Percentiles rank a stretch among this genome's conserved stretches.
phyloP scores from a whole-genome alignment of 108 stramenopile species.

The Skeletonema potamos region DNA sequence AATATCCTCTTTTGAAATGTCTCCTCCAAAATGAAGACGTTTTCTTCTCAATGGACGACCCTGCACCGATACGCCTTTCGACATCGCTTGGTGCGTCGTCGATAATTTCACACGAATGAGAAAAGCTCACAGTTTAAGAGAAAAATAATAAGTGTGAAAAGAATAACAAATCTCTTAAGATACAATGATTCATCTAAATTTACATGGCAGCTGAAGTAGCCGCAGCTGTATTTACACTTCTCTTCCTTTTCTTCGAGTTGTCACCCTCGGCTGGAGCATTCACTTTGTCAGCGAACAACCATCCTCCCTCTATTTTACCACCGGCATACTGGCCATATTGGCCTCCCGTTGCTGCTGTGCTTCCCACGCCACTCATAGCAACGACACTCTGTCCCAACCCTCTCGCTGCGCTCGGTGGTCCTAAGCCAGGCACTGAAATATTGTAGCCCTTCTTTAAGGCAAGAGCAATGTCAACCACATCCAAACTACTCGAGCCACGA shows the following conservation, averaged over 20 bases:
- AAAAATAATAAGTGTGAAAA: background rate
- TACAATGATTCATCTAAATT: background rate
- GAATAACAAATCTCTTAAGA: background rate
- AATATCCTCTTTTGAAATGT: conserved; percentile 80
- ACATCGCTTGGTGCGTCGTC: background rate
- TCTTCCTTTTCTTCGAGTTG: conserved; percentile 10
- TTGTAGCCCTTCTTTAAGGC: conserved; percentile 80
- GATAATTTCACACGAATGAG: background rate
- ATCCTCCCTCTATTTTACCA: conserved; percentile 29
- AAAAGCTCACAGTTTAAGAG: background rate
- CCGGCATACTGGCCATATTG: background rate
- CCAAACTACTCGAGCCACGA: conserved; percentile 66
- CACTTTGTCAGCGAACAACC: conserved; percentile 37
- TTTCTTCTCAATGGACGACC: conserved; percentile 53
- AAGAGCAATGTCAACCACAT: conserved; percentile 79
- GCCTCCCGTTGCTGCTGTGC: background rate
- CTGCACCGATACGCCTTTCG: conserved; percentile 11
- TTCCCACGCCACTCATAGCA: conserved; percentile 8
- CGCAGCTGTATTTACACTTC: background rate
- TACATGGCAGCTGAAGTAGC: conserved; percentile 7
- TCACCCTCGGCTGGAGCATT: conserved; percentile 1
- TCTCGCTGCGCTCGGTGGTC: conserved; percentile 38
- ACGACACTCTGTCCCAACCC: conserved; percentile 1
- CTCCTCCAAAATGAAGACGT: conserved; percentile 83
- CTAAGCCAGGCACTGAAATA: conserved; percentile 78